Base-by-base conservation (phyloP, 1,284 basidiomycete species). In the Termitomyces sp. region DNA sequence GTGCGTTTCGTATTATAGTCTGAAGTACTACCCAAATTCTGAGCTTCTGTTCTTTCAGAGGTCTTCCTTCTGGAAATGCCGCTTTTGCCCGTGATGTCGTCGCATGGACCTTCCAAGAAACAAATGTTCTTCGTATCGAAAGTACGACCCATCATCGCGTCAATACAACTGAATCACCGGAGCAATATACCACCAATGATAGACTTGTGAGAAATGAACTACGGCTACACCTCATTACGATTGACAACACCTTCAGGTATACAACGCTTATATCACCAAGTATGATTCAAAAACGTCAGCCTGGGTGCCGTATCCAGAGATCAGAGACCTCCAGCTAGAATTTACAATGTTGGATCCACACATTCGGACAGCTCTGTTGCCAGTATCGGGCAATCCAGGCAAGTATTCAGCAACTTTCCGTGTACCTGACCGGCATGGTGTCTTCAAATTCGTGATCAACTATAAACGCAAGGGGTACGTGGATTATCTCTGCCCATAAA, bases 321-420 rank as follows among this genome's bases (percentile, higher is more conserved):
- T 90, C 52, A 75, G 74, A 9, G 91, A 97, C 68, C 65, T 98
- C 17, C 96, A 98, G 66, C 80, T 99, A 51, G 94, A 96, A 63
- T 97, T 98, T 69, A 94, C 92, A 28, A 99, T 99, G 96, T 84
- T 99, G 41, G 97, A 99, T 70, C 96, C 94, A 1, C 92, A 95
- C 69, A 74, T 96, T 58, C 89, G 94, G 31, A 91, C 86, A 8
- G 72, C 84, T 3, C 77, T 97, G 7, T 73, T 68, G 9, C 77
- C 86, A 9, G 79, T 83, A 17, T 57, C 72, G 10, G 77, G 76
- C 4, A 62, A 70, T 34, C 80, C 84, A 3, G 88, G 86, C 31
- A 81, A 80, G 59, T 98, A 94, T 73, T 77, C 80, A 9, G 80
- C 87, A 3, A 82, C 80, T 1, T 95, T 99, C 82, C 83, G 84